Conservation (phyloP, 163 green algal species). For the Scenedesmus sp. region DNA sequence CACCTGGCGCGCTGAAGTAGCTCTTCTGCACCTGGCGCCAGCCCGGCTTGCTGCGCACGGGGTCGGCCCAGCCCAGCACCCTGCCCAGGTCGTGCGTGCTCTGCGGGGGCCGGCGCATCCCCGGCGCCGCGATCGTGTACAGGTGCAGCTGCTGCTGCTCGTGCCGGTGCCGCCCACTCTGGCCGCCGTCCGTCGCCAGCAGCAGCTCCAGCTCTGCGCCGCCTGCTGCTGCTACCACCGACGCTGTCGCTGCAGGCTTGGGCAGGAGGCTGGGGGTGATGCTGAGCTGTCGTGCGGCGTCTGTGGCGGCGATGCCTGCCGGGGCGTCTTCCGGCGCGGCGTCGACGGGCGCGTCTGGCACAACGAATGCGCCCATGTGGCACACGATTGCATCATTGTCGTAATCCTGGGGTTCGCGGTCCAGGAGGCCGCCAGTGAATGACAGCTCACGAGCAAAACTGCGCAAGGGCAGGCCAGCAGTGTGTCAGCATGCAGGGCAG, state of each 20-base stretch:
- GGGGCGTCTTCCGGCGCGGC: neutral
- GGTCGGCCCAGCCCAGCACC: neutral
- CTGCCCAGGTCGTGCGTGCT: neutral
- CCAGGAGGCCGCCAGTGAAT: neutral
- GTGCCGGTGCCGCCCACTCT: neutral
- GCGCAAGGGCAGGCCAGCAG: neutral
- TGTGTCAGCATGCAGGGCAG: neutral
- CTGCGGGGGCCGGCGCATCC: neutral
- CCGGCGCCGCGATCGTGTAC: neutral
- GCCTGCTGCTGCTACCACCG: neutral
- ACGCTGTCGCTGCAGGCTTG: neutral
- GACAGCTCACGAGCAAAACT: neutral
- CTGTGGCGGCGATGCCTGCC: neutral
- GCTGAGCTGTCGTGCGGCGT: neutral
- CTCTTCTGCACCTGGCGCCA: conserved; percentile 17
- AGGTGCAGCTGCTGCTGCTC: conserved; percentile 14
- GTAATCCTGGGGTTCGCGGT: conserved; percentile 5
- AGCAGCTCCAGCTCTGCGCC: neutral
- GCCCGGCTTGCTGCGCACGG: neutral
- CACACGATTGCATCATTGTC: conserved; percentile 22
- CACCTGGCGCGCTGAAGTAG: conserved; percentile 15
- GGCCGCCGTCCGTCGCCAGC: neutral
- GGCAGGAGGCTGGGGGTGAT: neutral
- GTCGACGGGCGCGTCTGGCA: neutral
- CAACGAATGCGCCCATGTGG: conserved; percentile 4